These are phyloP conservation scores for Carnegiea gigantea DNA, from an alignment of 179 eudicot genomes.

Conservation along the genomic window DNA sequence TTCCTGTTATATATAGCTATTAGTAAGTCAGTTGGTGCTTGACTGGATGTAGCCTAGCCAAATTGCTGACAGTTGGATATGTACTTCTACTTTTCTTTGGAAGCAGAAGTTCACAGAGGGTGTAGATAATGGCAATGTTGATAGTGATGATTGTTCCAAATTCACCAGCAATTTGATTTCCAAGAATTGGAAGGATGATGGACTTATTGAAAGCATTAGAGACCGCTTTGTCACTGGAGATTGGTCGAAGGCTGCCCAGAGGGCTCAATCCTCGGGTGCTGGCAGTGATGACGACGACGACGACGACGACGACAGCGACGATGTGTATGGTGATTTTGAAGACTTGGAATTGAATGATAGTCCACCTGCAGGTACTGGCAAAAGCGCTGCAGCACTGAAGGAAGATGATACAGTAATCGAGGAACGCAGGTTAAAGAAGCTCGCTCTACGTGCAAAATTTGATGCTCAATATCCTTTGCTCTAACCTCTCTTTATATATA, in stretches of 20 bases:
- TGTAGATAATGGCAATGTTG: slow-evolving; percentile 37
- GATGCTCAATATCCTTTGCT: slow-evolving; percentile 86
- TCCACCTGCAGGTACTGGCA: slow-evolving; percentile 23
- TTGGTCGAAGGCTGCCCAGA: slow-evolving; percentile 81
- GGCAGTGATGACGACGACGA: slow-evolving; percentile 32
- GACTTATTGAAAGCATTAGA: slow-evolving; percentile 53
- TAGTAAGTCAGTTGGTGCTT: background rate
- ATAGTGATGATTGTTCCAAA: slow-evolving; percentile 77
- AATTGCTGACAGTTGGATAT: background rate
- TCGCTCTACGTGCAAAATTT: slow-evolving; percentile 92
- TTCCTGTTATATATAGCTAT: background rate
- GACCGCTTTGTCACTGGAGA: slow-evolving; percentile 92
- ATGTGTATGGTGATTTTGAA: slow-evolving; percentile 74
- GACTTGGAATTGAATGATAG: slow-evolving; percentile 75
- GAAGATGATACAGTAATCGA: slow-evolving; percentile 39
- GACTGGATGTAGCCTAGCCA: background rate
- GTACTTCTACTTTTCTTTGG: slow-evolving; percentile 10
- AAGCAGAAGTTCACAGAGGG: slow-evolving; percentile 45
- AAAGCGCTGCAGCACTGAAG: slow-evolving; percentile 20
- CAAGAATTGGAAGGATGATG: slow-evolving; percentile 60
- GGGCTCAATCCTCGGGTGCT: slow-evolving; percentile 48
- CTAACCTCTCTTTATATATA: background rate
- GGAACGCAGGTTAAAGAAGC: slow-evolving; percentile 77
- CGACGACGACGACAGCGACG: slow-evolving; percentile 21
- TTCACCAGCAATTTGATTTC: slow-evolving; percentile 29